Evolutionary conservation across 305 asterid genomes (phyloP), one percentile per base, ranked within the genome.

Genomic region (Striga hermonthica): DNA sequence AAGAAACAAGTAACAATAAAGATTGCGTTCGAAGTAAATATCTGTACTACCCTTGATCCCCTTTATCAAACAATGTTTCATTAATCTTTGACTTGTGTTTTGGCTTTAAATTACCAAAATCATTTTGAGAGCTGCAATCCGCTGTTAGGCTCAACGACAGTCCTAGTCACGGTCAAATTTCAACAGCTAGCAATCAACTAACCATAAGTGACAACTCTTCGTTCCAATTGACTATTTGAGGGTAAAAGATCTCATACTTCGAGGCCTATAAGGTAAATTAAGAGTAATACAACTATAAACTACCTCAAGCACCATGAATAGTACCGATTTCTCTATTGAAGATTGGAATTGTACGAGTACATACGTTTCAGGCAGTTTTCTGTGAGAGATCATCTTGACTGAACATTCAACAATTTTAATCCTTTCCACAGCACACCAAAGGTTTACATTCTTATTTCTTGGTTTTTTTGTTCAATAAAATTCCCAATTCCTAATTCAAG

Each of bases 101-200:
- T 50, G 54, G 60, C 55, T n/a, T 41, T 9, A 39, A 62, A 58
- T 28, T 49, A 62, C 50, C 62, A 37, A 62, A 47, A 28, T 22
- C 31, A 22, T 22, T 22, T 2, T 22, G 31, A 22, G 31, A 22
- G 31, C 31, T 22, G 31, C 31, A 22, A 22, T 22, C 31, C 31
- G 1, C 31, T 22, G n/a, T n/a, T n/a, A n/a, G n/a, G n/a, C n/a
- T 2, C 31, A 22, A 22, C 31, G 31, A 22, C 31, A 22, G 31
- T 22, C 31, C 31, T 22, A 22, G 31, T 22, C 31, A 22, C 1
- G 31, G 31, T 2, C 31, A 22, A 22, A 22, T 22, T 22, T 22
- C 31, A 22, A 22, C 31, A 22, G 31, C 31, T 22, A 22, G 31
- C 31, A 22, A 22, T 22, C 31, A 22, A 22, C 31, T 22, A 22